Base-by-base conservation (phyloP, 2,329 filamentous ascomycete genomes). In the Sporothrix humicola region DNA sequence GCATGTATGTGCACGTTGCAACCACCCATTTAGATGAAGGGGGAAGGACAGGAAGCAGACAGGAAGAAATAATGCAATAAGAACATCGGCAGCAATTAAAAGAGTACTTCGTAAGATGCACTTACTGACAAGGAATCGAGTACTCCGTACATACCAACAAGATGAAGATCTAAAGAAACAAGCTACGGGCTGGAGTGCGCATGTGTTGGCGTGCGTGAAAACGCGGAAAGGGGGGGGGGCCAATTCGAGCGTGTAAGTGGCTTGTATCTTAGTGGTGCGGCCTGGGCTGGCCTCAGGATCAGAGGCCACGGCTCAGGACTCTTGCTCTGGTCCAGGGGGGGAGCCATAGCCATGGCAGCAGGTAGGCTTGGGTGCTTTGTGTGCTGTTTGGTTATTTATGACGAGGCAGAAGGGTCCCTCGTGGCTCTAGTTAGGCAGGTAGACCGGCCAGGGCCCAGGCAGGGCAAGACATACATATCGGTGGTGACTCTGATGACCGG, bases 391-490 rank as follows among this genome's bases (percentile, higher is more conserved):
- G n/a, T 68, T 59, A 59, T 68, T 68, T 72, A 68, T 72, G 71
- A 68, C 61, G 71, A 68, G 61, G 71, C 71, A 72, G 71, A 72
- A 68, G 52, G 23, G 46, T 37, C 31, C 31, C 63, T 26, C 20
- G 63, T 48, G 48, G 17, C n/a, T 42, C 37, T 26, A 42, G n/a
- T 23, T 52, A 61, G 69, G 69, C 56, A 72, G 31, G 69, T 48
- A 46, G 44, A 42, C 59, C 66, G 48, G 70, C 46, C 9, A 52
- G 63, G 63, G 10, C 15, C 50, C 23, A 50, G 52, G 50, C 66
- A 56, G 50, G 9, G 50, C 50, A 58, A 46, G 50, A 46, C 26
- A 20, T 15, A 46, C 26, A 20, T 15, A 42, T 20, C 5, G 31
- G 3, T 56, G 66, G 66, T 58, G 31, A 37, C 26, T 69, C 46